Evolutionary conservation across 495 filamentous ascomycete species (phyloP), one percentile per base, ranked within the genome.

Genomic region (Aspergillus steynii): DNA sequence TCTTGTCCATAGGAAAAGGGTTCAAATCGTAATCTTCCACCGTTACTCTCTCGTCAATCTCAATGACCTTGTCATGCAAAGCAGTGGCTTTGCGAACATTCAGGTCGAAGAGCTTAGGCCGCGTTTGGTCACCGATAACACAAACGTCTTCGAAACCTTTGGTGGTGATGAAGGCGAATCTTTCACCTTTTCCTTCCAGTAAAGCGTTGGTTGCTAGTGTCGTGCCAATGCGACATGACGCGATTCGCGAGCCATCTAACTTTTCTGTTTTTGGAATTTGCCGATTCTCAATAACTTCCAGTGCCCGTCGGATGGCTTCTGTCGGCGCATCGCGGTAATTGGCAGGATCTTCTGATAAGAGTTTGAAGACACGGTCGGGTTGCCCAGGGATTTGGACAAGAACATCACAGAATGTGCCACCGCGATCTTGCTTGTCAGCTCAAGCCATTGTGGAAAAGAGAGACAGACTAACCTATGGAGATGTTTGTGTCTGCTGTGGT

Each of bases 61-160:
- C 91, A 26, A 94, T 78, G 1, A 94, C 91, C 0, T 74, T 73
- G 62, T 89, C 83, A 64, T 93, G 93, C 2, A 96, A 77, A 1
- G 92, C 88, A 47, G 91, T 90, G 1, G 91, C 91, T 65, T 90
- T 90, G 51, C 80, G 81, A 66, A 94, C 92, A 8, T 86, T 86
- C 28, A 96, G 74, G 66, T 96, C 91, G 60, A 96, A 96, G 61
- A 96, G 93, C 65, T 85, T 86, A 3, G 91, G 91, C 0, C 91
- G 80, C 20, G 88, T 89, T 70, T 96, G 91, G 71, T 94, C 93
- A 25, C 91, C 91, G 61, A 94, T 95, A 42, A 90, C 87, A 27
- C 97, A 81, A 62, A 93, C 91, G 73, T 99, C 95, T 53, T 87
- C 88, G 76, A 99, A 98, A 0, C 95, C 95, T 69, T 91, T 90